Percentiles rank a stretch among this genome's conserved stretches.
phyloP scores from a whole-genome alignment of 2,329 filamentous ascomycete species.

The Epichloe sp. region DNA sequence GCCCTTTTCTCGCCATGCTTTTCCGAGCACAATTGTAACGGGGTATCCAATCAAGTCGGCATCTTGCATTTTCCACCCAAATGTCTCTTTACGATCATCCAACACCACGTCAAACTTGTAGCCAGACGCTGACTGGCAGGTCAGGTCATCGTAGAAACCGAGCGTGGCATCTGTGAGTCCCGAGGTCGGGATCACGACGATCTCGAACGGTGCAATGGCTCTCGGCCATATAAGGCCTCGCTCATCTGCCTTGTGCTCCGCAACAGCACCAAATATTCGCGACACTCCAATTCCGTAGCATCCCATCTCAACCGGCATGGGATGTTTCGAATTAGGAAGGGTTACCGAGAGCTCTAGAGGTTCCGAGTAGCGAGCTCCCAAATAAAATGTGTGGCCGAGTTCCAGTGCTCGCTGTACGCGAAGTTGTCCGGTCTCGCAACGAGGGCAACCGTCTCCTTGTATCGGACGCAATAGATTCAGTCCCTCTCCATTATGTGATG shows the following conservation, averaged over 20 bases:
- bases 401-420: conserved; percentile 65
- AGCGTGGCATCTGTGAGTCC: conserved; percentile 34
- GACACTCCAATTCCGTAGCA: conserved; percentile 94
- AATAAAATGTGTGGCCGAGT: conserved; percentile 87
- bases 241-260: conserved; percentile 58
- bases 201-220: conserved; percentile 73
- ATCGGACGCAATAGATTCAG: conserved; percentile 53
- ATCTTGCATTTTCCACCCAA: conserved; percentile 82
- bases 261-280: conserved; percentile 75
- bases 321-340: conserved; percentile 16
- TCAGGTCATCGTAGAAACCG: conserved; percentile 51
- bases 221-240: conserved; percentile 79
- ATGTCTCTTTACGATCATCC: conserved; percentile 55
- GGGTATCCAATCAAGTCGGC: conserved; percentile 86
- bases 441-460: conserved; percentile 59
- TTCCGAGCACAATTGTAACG: conserved; percentile 66
- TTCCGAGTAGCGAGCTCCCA: conserved; percentile 76
- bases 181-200: conserved; percentile 47
- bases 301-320: conserved; percentile 70
- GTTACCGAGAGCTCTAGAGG: conserved; percentile 55
- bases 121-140: conserved; percentile 7
- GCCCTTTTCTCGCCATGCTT: conserved; percentile 44
- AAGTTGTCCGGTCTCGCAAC: conserved; percentile 51
- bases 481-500: conserved; percentile 14
- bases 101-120: conserved; percentile 49